These are phyloP conservation scores for Globisporangium paddicum DNA, from an alignment of 352 stramenopile species.

Conservation along the genomic window DNA sequence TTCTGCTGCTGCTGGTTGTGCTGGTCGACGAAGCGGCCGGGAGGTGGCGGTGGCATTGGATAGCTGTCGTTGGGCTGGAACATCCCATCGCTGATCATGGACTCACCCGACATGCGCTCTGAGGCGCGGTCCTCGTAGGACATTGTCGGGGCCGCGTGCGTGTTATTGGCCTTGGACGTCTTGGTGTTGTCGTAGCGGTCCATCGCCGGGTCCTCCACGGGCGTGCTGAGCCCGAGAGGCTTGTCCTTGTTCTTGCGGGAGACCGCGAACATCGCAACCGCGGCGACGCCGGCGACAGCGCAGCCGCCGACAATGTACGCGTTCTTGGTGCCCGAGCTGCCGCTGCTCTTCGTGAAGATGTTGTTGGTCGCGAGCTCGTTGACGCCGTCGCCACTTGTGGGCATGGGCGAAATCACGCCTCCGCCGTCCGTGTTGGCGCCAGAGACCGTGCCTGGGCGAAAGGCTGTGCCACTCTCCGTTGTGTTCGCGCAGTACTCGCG, in stretches of 20 bases:
- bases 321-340: constrained; percentile 15
- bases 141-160: constrained; percentile 2
- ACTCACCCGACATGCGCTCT: constrained; percentile 15
- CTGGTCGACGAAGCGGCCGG: not conserved
- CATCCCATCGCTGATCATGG: constrained; percentile 4
- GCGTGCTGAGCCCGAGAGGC: constrained; percentile 26
- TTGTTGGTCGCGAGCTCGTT: constrained; percentile 24
- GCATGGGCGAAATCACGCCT: not conserved
- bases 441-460: constrained; percentile 6
- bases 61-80: not conserved
- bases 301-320: constrained; percentile 21
- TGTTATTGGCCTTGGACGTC: constrained; percentile 14
- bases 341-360: constrained; percentile 8
- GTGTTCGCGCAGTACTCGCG: constrained; percentile 15
- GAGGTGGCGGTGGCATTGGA: not conserved
- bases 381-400: constrained; percentile 1
- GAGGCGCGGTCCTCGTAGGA: constrained; percentile 12
- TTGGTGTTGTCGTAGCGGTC: constrained; percentile 15
- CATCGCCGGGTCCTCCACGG: constrained; percentile 11
- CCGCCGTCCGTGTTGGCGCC: constrained; percentile 5
- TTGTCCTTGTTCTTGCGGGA: constrained; percentile 22
- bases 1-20: constrained; percentile 1
- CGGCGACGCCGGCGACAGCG: constrained; percentile 23
- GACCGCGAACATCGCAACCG: constrained; percentile 33
- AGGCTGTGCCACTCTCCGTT: not conserved